Percentiles rank a stretch among this genome's conserved stretches.
phyloP scores from a whole-genome alignment of 495 filamentous ascomycete species.

The Xanthoparmelia taractica region DNA sequence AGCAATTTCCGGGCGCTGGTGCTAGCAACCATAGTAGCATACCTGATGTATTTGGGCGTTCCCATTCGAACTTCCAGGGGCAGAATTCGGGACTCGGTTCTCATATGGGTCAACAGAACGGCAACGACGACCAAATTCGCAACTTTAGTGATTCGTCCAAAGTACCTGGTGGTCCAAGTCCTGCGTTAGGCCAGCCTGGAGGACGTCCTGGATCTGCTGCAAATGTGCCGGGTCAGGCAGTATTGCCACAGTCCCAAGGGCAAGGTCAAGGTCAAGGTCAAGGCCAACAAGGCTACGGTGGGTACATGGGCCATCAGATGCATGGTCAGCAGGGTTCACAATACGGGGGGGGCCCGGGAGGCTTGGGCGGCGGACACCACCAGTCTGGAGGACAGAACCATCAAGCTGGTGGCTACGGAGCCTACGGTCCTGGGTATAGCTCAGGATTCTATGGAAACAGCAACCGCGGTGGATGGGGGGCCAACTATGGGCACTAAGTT shows the following conservation, averaged over 20 bases:
- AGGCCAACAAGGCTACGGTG: slow-evolving; percentile 58
- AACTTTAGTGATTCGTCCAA: slow-evolving; percentile 66
- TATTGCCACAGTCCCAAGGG: slow-evolving; percentile 69
- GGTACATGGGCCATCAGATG: slow-evolving; percentile 64
- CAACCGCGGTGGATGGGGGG: slow-evolving; percentile 55
- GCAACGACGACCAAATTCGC: slow-evolving; percentile 65
- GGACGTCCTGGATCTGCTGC: slow-evolving; percentile 77
- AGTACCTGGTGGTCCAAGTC: slow-evolving; percentile 65
- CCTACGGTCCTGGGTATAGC: slow-evolving; percentile 47
- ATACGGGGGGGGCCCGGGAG: slow-evolving; percentile 61
- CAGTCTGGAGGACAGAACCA: slow-evolving; percentile 50
- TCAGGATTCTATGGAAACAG: slow-evolving; percentile 45
- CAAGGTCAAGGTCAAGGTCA: slow-evolving; percentile 57
- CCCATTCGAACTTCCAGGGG: slow-evolving; percentile 56
- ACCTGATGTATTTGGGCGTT: slow-evolving; percentile 72
- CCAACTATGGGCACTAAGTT: slow-evolving; percentile 51
- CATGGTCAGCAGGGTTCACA: slow-evolving; percentile 50
- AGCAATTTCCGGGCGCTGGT: slow-evolving; percentile 44
- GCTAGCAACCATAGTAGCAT: slow-evolving; percentile 60
- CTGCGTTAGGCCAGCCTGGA: slow-evolving; percentile 68
- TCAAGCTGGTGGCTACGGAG: slow-evolving; percentile 43
- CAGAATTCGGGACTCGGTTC: slow-evolving; percentile 61
- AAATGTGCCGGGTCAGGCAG: slow-evolving; percentile 53
- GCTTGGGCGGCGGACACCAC: slow-evolving; percentile 59
- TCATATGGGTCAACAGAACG: slow-evolving; percentile 52